Evolutionary conservation across 208 protist species (phyloP).

Genomic region (Trypanosoma melophagium): DNA sequence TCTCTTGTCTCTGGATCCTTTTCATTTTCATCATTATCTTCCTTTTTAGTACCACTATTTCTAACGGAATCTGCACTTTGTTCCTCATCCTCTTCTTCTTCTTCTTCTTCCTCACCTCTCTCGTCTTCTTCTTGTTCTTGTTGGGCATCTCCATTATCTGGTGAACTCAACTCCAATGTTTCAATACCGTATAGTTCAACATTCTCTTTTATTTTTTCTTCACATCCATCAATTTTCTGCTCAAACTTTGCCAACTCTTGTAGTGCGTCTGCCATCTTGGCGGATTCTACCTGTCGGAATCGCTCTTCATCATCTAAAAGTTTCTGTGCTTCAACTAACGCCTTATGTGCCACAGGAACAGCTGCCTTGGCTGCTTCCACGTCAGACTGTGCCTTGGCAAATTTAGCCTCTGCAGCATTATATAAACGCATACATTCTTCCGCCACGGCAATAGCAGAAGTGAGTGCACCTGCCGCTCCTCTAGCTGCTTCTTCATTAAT

Average conservation of each 20-base stretch:
- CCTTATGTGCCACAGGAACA: slow-evolving; percentile 59
- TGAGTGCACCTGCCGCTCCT: slow-evolving; percentile 52
- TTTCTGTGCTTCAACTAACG: slow-evolving; percentile 66
- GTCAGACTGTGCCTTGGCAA: slow-evolving; percentile 54
- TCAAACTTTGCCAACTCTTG: slow-evolving; percentile 84
- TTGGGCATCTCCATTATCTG: slow-evolving; percentile 13
- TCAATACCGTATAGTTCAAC: slow-evolving; percentile 85
- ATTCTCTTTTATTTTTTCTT: slow-evolving; percentile 86
- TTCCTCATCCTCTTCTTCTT: slow-evolving; percentile 15
- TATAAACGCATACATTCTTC: slow-evolving; percentile 54
- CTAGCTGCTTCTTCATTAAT: slow-evolving; percentile 69
- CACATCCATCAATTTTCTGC: slow-evolving; percentile 86
- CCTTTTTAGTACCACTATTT: slow-evolving; percentile 29
- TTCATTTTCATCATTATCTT: slow-evolving; percentile 35
- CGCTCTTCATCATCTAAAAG: slow-evolving; percentile 79
- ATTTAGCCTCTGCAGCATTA: slow-evolving; percentile 50
- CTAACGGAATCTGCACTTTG: background rate
- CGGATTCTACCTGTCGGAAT: slow-evolving; percentile 72
- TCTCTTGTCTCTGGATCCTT: slow-evolving; percentile 13
- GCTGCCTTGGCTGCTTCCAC: slow-evolving; percentile 57
- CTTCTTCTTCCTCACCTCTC: slow-evolving; percentile 26
- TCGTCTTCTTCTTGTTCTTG: slow-evolving; percentile 7
- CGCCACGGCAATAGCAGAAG: slow-evolving; percentile 38
- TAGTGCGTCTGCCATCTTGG: slow-evolving; percentile 77
- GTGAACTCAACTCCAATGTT: slow-evolving; percentile 52